phyloP scores from a whole-genome alignment of 2,329 filamentous ascomycete species.

The Fusarium acutatum region DNA sequence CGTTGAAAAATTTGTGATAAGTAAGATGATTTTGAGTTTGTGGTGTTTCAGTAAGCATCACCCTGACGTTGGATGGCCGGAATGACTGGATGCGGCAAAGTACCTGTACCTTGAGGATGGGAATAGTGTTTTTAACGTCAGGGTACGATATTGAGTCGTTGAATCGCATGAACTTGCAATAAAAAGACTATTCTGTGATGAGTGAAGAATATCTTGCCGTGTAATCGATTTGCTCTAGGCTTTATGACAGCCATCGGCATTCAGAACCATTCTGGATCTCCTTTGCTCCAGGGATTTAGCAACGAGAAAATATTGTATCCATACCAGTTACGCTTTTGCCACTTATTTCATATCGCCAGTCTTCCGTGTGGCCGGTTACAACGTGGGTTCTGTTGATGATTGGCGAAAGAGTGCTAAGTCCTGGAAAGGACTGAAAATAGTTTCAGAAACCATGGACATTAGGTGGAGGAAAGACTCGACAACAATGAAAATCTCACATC shows the following conservation, averaged over 20 bases:
- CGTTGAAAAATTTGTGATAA: background rate
- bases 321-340: background rate
- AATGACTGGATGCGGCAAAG: background rate
- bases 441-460: background rate
- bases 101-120: background rate
- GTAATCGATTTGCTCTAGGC: background rate
- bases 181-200: background rate
- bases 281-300: background rate
- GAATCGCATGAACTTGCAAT: background rate
- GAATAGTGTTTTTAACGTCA: background rate
- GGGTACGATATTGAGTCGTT: background rate
- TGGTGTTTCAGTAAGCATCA: background rate
- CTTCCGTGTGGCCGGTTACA: background rate
- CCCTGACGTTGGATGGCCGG: background rate
- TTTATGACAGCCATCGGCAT: background rate
- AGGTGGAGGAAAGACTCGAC: background rate
- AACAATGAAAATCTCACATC: background rate
- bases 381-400: background rate
- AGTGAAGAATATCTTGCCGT: background rate
- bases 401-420: background rate
- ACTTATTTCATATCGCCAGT: background rate
- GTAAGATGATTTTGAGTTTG: background rate
- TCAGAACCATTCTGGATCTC: background rate
- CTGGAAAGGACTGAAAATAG: background rate
- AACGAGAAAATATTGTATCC: background rate